A percentile compares a stretch with the other conserved stretches of the same genome.
Evolutionary conservation across 805 yeast genomes (phyloP).

Genomic region (Brettanomyces sp.): DNA sequence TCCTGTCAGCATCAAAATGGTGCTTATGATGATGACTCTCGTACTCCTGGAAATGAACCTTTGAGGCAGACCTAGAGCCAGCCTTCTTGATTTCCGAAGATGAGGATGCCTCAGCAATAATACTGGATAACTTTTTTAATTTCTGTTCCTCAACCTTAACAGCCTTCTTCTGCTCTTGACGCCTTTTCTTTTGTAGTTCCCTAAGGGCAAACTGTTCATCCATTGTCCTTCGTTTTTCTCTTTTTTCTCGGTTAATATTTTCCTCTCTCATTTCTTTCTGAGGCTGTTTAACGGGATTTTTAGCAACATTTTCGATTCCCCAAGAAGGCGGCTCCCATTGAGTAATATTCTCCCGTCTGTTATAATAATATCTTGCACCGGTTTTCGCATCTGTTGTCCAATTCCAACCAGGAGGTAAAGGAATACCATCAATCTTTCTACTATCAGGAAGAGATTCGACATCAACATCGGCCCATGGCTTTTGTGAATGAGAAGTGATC

Average conservation of each 20-base stretch:
- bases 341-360: slow-evolving; percentile 35
- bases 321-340: slow-evolving; percentile 53
- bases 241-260: slow-evolving; percentile 23
- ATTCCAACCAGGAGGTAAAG: slow-evolving; percentile 61
- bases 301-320: background rate
- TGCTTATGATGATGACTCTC: background rate
- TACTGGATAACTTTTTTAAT: slow-evolving; percentile 16
- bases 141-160: slow-evolving; percentile 17
- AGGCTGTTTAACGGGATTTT: slow-evolving; percentile 6
- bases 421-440: slow-evolving; percentile 19
- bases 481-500: slow-evolving; percentile 2
- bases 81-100: slow-evolving; percentile 8
- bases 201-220: slow-evolving; percentile 2
- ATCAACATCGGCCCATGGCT: slow-evolving; percentile 13
- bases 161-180: slow-evolving; percentile 21
- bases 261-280: slow-evolving; percentile 8
- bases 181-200: slow-evolving; percentile 25
- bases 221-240: slow-evolving; percentile 21
- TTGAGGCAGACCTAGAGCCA: background rate
- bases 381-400: slow-evolving; percentile 39
- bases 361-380: slow-evolving; percentile 44
- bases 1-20: background rate
- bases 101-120: slow-evolving; percentile 23
- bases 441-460: slow-evolving; percentile 11
- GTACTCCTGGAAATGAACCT: background rate